Conservation (phyloP, 1,139 yeast genomes). For the Waltiozyma solani region DNA sequence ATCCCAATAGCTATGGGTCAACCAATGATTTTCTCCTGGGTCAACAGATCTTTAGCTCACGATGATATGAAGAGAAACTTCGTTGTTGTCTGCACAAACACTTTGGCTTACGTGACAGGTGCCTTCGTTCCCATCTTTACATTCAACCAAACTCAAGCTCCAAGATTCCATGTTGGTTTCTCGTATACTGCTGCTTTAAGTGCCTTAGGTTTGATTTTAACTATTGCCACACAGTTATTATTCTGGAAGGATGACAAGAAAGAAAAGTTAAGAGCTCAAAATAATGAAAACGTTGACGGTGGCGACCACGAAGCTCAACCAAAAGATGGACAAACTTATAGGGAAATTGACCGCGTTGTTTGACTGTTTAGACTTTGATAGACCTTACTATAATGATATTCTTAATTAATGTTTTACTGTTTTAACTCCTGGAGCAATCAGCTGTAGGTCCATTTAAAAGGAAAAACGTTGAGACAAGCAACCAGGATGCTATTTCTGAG, state of each 20-base stretch:
- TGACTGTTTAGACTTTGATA: no score
- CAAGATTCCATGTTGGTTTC: constrained; percentile 38
- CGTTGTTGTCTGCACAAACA: constrained; percentile 16
- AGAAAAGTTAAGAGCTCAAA: no score
- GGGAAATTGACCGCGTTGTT: no score
- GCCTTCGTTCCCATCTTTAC: constrained; percentile 30
- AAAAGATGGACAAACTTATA: neutral
- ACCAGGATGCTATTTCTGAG: no score
- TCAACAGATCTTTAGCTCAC: constrained; percentile 32
- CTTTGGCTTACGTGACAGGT: constrained; percentile 15
- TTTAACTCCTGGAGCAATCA: no score
- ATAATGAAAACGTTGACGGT: neutral
- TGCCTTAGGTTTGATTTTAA: constrained; percentile 7
- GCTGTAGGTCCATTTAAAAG: no score
- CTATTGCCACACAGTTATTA: constrained; percentile 10
- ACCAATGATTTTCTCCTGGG: constrained; percentile 46
- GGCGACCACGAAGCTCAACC: neutral
- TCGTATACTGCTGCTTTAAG: constrained; percentile 36
- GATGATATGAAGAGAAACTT: constrained; percentile 19
- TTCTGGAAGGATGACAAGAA: constrained; percentile 1
- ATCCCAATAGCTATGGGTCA: constrained; percentile 29
- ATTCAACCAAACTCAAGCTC: constrained; percentile 40
- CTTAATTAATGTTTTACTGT: no score
- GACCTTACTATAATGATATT: no score
- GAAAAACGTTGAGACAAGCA: no score